A percentile compares a stretch with the other conserved stretches of the same genome.
These are phyloP conservation scores for Pulveroboletus sp. DNA, from an alignment of 768 basidiomycete species.

Conservation along the genomic window DNA sequence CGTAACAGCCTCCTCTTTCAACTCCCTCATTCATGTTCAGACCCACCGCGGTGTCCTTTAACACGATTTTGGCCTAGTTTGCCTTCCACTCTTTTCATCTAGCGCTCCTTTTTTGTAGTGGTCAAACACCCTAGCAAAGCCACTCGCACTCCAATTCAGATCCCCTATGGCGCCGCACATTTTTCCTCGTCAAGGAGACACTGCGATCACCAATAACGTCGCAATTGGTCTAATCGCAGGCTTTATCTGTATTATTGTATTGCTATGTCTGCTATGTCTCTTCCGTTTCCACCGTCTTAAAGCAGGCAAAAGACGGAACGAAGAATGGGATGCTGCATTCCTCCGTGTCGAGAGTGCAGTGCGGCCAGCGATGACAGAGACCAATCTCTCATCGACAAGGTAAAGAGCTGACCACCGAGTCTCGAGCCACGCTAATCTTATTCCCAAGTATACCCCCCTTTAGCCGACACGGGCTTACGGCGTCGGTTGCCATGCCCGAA, in stretches of 20 bases:
- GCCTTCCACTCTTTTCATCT: conserved; percentile 4
- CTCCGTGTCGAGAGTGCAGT: conserved; percentile 19
- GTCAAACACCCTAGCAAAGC: background rate
- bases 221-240: conserved; percentile 40
- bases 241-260: conserved; percentile 21
- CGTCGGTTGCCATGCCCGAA: conserved; percentile 50
- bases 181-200: conserved; percentile 5
- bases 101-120: conserved; percentile 7
- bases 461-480: conserved; percentile 41
- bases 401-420: background rate
- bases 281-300: conserved; percentile 42
- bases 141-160: background rate
- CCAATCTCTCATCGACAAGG: conserved; percentile 6
- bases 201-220: conserved; percentile 31
- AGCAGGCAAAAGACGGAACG: conserved; percentile 32
- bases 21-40: conserved; percentile 3
- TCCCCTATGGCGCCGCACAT: conserved; percentile 17
- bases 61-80: background rate
- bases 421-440: background rate
- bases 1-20: background rate
- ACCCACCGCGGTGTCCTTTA: background rate
- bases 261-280: conserved; percentile 30
- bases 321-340: conserved; percentile 39
- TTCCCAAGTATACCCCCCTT: conserved; percentile 24
- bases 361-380: conserved; percentile 8